Conservation (phyloP, 805 yeast genomes). For the Ogataea wickerhamii region DNA sequence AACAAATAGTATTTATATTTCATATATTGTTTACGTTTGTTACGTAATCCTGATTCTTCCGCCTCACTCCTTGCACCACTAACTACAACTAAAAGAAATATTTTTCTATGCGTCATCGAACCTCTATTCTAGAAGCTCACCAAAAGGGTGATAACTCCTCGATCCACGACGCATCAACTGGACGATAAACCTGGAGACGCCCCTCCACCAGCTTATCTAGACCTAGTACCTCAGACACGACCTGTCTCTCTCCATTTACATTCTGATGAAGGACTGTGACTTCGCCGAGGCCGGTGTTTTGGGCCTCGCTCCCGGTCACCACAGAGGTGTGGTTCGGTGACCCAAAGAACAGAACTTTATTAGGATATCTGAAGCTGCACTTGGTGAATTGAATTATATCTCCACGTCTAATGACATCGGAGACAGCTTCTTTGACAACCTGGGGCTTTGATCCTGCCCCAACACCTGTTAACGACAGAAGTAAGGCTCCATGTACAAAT, state of each 20-base stretch:
- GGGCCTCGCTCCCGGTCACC: slow-evolving; percentile 30
- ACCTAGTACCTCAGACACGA: slow-evolving; percentile 37
- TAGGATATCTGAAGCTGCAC: slow-evolving; percentile 38
- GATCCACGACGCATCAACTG: slow-evolving; percentile 46
- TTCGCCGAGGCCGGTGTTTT: slow-evolving; percentile 22
- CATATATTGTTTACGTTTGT: no score
- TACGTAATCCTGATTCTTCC: no score
- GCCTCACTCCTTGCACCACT: no score
- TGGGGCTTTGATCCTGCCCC: slow-evolving; percentile 14
- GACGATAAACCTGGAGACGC: slow-evolving; percentile 42
- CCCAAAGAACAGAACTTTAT: slow-evolving; percentile 39
- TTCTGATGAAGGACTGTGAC: slow-evolving; percentile 48
- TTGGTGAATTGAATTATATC: slow-evolving; percentile 49
- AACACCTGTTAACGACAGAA: slow-evolving; percentile 21
- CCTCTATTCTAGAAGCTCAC: no score
- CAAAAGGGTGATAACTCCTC: slow-evolving; percentile 27
- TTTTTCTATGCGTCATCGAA: background rate
- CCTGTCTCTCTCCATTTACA: slow-evolving; percentile 40
- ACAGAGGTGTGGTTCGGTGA: slow-evolving; percentile 52
- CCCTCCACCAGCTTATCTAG: slow-evolving; percentile 41
- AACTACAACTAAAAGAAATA: no score
- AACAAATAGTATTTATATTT: no score
- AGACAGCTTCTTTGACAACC: slow-evolving; percentile 19
- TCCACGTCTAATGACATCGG: slow-evolving; percentile 49
- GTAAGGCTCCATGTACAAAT: slow-evolving; percentile 42